phyloP scores from a whole-genome alignment of 2,329 filamentous ascomycete genomes.

The Dactylonectria macrodidyma region DNA sequence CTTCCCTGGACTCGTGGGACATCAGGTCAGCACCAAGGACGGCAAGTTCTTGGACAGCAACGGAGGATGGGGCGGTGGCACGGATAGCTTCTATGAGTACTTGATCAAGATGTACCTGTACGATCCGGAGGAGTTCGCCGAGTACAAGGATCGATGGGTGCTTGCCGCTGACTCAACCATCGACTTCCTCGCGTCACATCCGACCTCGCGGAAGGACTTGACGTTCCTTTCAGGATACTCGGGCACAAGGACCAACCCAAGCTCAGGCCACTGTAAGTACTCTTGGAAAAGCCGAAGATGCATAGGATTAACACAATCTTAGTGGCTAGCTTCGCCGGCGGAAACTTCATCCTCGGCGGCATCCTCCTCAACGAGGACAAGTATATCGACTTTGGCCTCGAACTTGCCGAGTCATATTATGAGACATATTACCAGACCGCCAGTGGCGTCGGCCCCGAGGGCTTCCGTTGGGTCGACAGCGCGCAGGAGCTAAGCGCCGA shows the following conservation, averaged over 20 bases:
- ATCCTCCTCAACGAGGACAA: slow-evolving; percentile 75
- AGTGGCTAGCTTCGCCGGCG: slow-evolving; percentile 82
- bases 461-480: slow-evolving; percentile 73
- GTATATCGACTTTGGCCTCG: slow-evolving; percentile 82
- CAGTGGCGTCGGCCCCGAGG: slow-evolving; percentile 84
- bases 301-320: slow-evolving; percentile 51
- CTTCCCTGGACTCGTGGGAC: slow-evolving; percentile 83
- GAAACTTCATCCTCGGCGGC: slow-evolving; percentile 88
- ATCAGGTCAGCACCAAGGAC: slow-evolving; percentile 73
- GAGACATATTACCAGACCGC: slow-evolving; percentile 78
- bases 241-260: slow-evolving; percentile 59
- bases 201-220: slow-evolving; percentile 75
- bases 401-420: slow-evolving; percentile 80
- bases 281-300: not conserved
- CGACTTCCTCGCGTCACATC: slow-evolving; percentile 78
- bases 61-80: slow-evolving; percentile 84
- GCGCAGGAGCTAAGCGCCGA: slow-evolving; percentile 51
- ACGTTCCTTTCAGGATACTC: slow-evolving; percentile 78
- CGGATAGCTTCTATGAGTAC: slow-evolving; percentile 90
- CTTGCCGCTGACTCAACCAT: slow-evolving; percentile 83
- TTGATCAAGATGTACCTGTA: slow-evolving; percentile 94
- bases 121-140: slow-evolving; percentile 73
- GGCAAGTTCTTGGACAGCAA: slow-evolving; percentile 76
- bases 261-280: slow-evolving; percentile 66
- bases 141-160: slow-evolving; percentile 83